These are phyloP conservation scores for Aureococcus anophagefferens DNA, from an alignment of 108 stramenopile genomes.

Conservation along the genomic window DNA sequence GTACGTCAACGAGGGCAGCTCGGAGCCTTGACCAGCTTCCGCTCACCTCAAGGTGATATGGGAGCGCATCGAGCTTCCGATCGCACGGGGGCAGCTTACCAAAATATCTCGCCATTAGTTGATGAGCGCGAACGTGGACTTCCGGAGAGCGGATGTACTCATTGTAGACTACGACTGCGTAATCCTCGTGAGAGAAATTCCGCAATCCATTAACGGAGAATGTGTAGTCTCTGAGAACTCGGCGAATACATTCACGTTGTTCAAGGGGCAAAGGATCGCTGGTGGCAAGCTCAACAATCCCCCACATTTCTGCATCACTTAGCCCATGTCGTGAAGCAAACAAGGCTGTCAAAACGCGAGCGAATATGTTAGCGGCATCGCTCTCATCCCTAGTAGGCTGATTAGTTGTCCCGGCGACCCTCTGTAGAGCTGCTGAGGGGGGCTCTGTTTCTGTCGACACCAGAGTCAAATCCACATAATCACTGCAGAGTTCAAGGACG, in stretches of 20 bases:
- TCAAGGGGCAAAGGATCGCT: constrained; percentile 18
- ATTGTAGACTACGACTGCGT: constrained; percentile 35
- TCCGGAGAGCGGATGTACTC: constrained; percentile 35
- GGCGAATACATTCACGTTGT: constrained; percentile 19
- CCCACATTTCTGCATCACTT: constrained; percentile 41
- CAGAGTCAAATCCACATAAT: constrained; percentile 10
- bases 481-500: constrained; percentile 33
- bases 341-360: constrained; percentile 24
- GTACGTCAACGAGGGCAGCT: constrained; percentile 37
- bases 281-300: constrained; percentile 28
- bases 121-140: constrained; percentile 27
- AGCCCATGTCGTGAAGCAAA: constrained; percentile 36
- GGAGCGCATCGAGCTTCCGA: constrained; percentile 37
- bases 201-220: constrained; percentile 34
- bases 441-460: constrained; percentile 11
- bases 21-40: constrained; percentile 43
- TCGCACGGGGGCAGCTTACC: constrained; percentile 28
- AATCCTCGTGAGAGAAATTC: constrained; percentile 38
- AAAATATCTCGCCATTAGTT: constrained; percentile 36
- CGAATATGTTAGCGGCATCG: not conserved
- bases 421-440: too few relatives aligned
- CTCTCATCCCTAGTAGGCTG: too few relatives aligned
- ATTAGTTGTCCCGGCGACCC: too few relatives aligned
- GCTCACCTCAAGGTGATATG: constrained; percentile 38
- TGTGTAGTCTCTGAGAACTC: constrained; percentile 35